Conservation (phyloP, 176 grass and related monocot genomes). For the Raddia distichophylla region DNA sequence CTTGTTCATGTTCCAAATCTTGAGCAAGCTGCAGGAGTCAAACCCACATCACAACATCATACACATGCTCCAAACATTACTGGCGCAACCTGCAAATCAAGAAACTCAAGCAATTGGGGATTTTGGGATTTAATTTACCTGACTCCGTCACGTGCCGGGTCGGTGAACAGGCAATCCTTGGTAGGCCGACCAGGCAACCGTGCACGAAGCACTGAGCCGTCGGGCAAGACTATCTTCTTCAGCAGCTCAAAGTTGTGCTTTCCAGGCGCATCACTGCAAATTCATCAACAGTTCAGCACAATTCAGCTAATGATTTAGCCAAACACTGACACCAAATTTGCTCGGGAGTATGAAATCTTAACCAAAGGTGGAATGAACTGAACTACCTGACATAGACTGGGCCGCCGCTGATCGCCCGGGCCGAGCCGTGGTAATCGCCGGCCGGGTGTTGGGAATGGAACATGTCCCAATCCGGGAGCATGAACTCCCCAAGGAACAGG, state of each 20-base stretch:
- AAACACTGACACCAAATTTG: neutral
- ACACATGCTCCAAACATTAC: neutral
- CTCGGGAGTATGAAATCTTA: neutral
- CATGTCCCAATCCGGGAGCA: slow-evolving; percentile 99
- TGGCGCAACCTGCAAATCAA: neutral
- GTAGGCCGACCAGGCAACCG: slow-evolving; percentile 80
- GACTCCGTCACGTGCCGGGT: slow-evolving; percentile 76
- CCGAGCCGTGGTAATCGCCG: slow-evolving; percentile 89
- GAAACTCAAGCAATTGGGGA: neutral
- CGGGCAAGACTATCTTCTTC: slow-evolving; percentile 87
- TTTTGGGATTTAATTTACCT: slow-evolving; percentile 46
- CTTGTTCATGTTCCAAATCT: slow-evolving; percentile 99
- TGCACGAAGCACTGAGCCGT: slow-evolving; percentile 81
- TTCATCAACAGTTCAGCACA: slow-evolving; percentile 13
- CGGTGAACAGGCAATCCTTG: slow-evolving; percentile 81
- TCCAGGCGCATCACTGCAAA: slow-evolving; percentile 78
- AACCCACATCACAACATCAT: neutral
- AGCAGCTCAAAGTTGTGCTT: slow-evolving; percentile 90
- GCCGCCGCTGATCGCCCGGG: slow-evolving; percentile 86
- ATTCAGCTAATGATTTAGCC: slow-evolving; percentile 10
- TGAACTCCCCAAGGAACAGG: slow-evolving; percentile 94
- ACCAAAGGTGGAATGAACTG: neutral
- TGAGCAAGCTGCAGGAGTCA: slow-evolving; percentile 66
- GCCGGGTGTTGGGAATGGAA: slow-evolving; percentile 91
- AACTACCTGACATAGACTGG: slow-evolving; percentile 85